These are phyloP conservation scores for Kernera saxatilis DNA, from an alignment of 345 rosid species.

Conservation along the genomic window DNA sequence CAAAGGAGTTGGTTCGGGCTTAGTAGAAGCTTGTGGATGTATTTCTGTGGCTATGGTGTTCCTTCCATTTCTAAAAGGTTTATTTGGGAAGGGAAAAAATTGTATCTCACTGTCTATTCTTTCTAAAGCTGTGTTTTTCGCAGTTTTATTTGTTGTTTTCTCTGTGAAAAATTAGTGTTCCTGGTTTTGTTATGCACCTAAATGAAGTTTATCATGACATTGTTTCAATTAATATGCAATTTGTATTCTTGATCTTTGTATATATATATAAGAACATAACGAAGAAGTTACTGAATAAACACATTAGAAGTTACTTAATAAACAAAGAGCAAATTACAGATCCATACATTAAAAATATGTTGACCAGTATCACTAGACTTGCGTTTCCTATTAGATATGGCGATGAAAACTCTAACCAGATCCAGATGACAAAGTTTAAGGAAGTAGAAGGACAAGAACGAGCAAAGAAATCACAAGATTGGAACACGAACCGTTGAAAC, in stretches of 20 bases:
- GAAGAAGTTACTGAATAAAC: too few species aligned
- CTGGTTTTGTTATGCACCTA: not conserved
- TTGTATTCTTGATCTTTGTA: too few species aligned
- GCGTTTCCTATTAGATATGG: not conserved
- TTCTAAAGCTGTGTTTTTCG: slow-evolving; percentile 34
- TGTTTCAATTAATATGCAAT: not conserved
- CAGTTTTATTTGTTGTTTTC: slow-evolving; percentile 25
- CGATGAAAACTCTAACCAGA: not conserved
- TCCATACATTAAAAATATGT: not conserved
- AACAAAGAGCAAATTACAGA: not conserved
- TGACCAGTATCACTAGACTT: not conserved
- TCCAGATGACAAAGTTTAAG: not conserved
- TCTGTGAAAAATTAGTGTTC: not conserved
- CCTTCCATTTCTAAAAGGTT: slow-evolving; percentile 43
- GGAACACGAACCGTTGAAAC: not conserved
- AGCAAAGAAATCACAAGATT: not conserved
- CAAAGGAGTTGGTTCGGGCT: slow-evolving; percentile 21
- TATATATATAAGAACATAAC: too few species aligned
- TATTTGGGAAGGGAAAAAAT: slow-evolving; percentile 45
- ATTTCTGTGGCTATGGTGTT: slow-evolving; percentile 36
- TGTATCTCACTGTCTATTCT: slow-evolving; percentile 52
- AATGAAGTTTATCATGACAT: not conserved
- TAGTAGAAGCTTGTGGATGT: slow-evolving; percentile 38
- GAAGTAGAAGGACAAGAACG: not conserved
- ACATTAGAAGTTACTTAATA: too few species aligned